phyloP scores from a whole-genome alignment of 1,284 basidiomycete genomes.

The Ceratobasidium papillatum region DNA sequence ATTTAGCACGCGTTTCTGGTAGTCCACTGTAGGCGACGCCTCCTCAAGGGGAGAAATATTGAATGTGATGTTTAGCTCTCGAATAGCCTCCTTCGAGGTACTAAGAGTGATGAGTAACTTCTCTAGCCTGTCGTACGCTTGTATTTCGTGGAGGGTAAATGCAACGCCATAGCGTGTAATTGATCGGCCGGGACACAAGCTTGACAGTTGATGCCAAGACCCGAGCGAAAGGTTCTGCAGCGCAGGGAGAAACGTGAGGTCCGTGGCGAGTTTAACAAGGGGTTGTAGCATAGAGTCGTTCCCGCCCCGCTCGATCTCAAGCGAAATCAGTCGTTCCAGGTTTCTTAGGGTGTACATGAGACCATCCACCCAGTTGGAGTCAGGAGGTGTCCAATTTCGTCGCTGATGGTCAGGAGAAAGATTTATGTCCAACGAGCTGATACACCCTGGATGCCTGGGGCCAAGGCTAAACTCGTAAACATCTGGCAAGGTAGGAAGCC shows the following conservation, averaged over 20 bases:
- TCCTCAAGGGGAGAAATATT: neutral
- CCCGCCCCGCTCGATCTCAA: constrained; percentile 9
- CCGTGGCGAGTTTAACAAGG: neutral
- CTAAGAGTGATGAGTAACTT: neutral
- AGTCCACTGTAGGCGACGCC: neutral
- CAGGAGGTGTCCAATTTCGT: constrained; percentile 3
- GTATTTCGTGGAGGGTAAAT: neutral
- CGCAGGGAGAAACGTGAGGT: constrained; percentile 19
- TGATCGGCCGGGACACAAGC: neutral
- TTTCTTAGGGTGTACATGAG: neutral
- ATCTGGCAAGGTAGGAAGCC: constrained; percentile 5
- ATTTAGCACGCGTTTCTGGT: neutral
- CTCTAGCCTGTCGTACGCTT: constrained; percentile 11
- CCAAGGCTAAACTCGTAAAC: constrained; percentile 24
- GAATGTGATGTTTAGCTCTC: constrained; percentile 6
- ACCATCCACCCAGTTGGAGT: constrained; percentile 6
- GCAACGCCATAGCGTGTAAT: constrained; percentile 9
- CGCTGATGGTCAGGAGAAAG: constrained; percentile 5
- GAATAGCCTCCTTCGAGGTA: neutral
- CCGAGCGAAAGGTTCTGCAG: constrained; percentile 35
- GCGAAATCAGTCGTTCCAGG: constrained; percentile 21
- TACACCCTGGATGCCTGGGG: constrained; percentile 5
- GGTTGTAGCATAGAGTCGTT: neutral
- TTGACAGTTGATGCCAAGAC: constrained; percentile 9
- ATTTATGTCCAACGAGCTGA: constrained; percentile 22